Evolutionary conservation across 192 early-diverging fungal genomes (phyloP).

Genomic region (Podila epicladia): DNA sequence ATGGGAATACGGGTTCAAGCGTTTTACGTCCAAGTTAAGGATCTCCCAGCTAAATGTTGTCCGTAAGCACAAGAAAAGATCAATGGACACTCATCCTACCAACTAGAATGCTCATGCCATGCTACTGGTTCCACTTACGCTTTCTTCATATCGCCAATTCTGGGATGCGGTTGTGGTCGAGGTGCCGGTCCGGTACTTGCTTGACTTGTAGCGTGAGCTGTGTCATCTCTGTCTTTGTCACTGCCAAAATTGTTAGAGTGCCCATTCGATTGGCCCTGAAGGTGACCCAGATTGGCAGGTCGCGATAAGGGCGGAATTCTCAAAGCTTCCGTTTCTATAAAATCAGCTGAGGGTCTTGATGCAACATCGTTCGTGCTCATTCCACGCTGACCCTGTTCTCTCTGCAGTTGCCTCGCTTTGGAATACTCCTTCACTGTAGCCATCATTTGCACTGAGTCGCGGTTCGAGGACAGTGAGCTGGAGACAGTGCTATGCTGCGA

Average conservation of each 20-base stretch:
- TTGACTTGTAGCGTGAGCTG: not conserved
- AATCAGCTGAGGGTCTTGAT: no score
- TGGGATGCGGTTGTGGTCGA: constrained; percentile 6
- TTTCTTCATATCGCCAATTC: constrained; percentile 33
- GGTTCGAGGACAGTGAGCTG: not conserved
- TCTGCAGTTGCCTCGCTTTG: not conserved
- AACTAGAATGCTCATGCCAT: no score
- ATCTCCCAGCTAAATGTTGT: constrained; percentile 37
- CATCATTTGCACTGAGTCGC: constrained; percentile 23
- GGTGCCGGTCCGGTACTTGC: not conserved
- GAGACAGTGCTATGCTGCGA: constrained; percentile 16
- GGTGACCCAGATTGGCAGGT: not conserved
- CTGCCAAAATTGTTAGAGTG: no score
- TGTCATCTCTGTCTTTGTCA: not conserved
- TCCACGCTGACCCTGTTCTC: not conserved
- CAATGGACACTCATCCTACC: no score
- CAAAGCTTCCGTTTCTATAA: no score
- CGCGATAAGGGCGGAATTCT: not conserved
- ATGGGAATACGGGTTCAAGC: constrained; percentile 36
- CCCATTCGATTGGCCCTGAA: no score
- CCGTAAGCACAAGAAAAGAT: not conserved
- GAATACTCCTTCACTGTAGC: constrained; percentile 13
- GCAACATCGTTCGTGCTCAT: no score
- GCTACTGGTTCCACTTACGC: constrained; percentile 14
- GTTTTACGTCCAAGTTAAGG: constrained; percentile 38